Base-by-base conservation (phyloP, 768 basidiomycete genomes). In the Termitomyces sp. region DNA sequence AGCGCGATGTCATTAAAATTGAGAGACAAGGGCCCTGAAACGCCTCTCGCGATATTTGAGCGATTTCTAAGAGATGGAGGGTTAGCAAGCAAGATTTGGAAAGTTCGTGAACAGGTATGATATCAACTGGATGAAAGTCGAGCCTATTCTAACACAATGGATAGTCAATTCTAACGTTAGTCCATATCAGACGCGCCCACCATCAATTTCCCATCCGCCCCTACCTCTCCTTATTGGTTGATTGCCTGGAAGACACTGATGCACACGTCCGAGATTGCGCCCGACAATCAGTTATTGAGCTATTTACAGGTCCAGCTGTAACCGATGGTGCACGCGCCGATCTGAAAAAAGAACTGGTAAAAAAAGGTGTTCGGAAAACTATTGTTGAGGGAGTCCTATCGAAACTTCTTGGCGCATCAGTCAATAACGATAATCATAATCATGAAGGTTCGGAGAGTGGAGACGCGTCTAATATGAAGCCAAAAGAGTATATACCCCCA, bases 281-380 rank as follows among this genome's bases (percentile, higher is more conserved):
- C 8, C 84, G 87, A 50, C 81, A 83, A 63, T 86, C 92, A 1
- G 81, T 93, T 57, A 81, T 97, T 16, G 85, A 88, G 62, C 78
- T 99, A 55, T 96, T 98, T 67, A 86, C 92, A 1, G 90, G 91
- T 16, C 81, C 88, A 0, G 84, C 82, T 5, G 92, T 93, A 14
- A 85, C 87, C 3, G 88, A 95, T 67, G 86, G 85, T 8, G 97
- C 97, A 3, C 86, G 92, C 52, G 84, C 94, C 4, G 96, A 98
- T 69, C 78, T 98, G 54, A 98, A 97, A 79, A 94, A 93, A 67
- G 89, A 93, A 68, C 79, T 98, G 79, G 70, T 79, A 2, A 92
- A 88, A 75, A 92, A 91, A 70, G 82, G 82, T 43, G 90, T 97
- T 44, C 82, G 93, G 35, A 96, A 95, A 73, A 82, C 85, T 5